Evolutionary conservation across 768 basidiomycete species (phyloP).

Genomic region (Serendipita sp.): DNA sequence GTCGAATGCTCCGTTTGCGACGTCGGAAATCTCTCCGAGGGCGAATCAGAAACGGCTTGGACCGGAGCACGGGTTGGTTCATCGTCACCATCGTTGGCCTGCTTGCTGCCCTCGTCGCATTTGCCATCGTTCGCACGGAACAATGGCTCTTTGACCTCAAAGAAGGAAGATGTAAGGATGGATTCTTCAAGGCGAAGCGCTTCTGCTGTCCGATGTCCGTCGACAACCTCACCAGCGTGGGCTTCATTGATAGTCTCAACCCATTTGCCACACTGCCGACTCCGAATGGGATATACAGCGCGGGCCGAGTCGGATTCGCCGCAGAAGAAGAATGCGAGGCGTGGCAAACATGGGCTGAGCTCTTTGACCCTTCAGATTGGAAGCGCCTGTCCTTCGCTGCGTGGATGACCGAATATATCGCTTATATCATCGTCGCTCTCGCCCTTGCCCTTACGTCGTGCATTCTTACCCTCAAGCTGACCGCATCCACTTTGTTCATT

Average conservation of each 20-base stretch:
- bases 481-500: constrained; percentile 73
- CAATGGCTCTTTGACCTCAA: constrained; percentile 85
- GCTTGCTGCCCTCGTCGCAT: constrained; percentile 72
- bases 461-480: constrained; percentile 71
- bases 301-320: constrained; percentile 6
- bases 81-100: constrained; percentile 82
- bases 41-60: constrained; percentile 42
- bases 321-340: constrained; percentile 32
- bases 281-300: no score
- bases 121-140: constrained; percentile 71
- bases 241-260: constrained; percentile 11
- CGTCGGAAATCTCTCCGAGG: constrained; percentile 56
- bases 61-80: constrained; percentile 76
- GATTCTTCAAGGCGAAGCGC: constrained; percentile 58
- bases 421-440: constrained; percentile 68
- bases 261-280: background rate
- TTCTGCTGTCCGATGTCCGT: constrained; percentile 55
- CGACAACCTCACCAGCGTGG: background rate
- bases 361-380: constrained; percentile 26
- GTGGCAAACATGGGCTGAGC: constrained; percentile 66
- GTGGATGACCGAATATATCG: constrained; percentile 44
- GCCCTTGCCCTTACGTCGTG: constrained; percentile 55
- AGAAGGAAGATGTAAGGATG: constrained; percentile 64
- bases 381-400: constrained; percentile 22
- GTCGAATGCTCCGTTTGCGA: constrained; percentile 58